Conservation (phyloP, 2,329 filamentous ascomycete genomes). For the Colletotrichum agaves region DNA sequence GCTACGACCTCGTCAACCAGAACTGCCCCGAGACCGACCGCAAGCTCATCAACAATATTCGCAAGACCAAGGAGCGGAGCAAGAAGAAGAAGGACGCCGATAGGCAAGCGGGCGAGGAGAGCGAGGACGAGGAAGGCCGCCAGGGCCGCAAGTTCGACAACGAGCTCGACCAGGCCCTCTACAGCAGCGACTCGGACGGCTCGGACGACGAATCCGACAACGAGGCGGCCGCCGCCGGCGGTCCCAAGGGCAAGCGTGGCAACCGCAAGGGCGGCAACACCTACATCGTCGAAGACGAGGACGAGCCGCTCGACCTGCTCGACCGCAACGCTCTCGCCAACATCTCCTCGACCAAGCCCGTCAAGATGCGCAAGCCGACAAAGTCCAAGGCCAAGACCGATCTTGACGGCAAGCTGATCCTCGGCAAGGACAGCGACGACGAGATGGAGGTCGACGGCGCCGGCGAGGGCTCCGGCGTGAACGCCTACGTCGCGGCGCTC, state of each 20-base stretch:
- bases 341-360: constrained; percentile 90
- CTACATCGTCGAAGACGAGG: constrained; percentile 94
- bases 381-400: constrained; percentile 76
- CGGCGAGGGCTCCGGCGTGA: constrained; percentile 65
- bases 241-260: constrained; percentile 57
- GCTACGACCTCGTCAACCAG: constrained; percentile 81
- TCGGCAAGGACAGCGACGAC: constrained; percentile 69
- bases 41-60: constrained; percentile 93
- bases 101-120: constrained; percentile 67
- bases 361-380: constrained; percentile 68
- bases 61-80: constrained; percentile 90
- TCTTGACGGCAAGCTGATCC: constrained; percentile 82
- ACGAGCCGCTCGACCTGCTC: constrained; percentile 93
- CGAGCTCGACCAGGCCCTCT: constrained; percentile 96
- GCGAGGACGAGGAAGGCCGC: constrained; percentile 64
- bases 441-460: constrained; percentile 73
- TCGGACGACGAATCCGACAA: constrained; percentile 72
- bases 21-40: constrained; percentile 86
- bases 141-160: constrained; percentile 79
- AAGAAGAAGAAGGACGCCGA: constrained; percentile 87
- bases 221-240: constrained; percentile 49
- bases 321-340: constrained; percentile 89
- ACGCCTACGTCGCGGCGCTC: constrained; percentile 76
- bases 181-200: constrained; percentile 76
- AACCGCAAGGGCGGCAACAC: constrained; percentile 72